Base-by-base conservation (phyloP, 495 filamentous ascomycete genomes). In the Baudoinia panamericana region DNA sequence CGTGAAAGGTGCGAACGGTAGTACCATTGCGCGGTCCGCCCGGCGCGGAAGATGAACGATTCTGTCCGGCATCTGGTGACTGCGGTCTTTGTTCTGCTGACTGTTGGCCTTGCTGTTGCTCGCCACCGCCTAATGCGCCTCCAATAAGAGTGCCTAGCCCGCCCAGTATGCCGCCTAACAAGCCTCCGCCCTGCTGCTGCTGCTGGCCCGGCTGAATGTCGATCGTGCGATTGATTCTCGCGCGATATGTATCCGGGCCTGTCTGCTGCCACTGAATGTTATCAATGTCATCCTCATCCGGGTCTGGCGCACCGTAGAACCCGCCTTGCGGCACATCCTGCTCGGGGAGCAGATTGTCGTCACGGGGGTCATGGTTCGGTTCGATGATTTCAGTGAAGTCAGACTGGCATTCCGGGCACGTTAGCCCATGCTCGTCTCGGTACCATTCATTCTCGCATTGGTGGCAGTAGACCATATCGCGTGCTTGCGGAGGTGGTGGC, bases 381-480 rank as follows among this genome's bases (percentile, higher is more conserved):
- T 63, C 63, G 12, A 69, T 62, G 43, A 94, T 88, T 62, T 97
- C 84, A 5, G 73, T 80, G 55, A 82, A 76, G 5, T 92, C 82
- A n/a, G 73, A 71, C 10, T 66, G 43, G 54, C 90, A 97, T 6
- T 60, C 53, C n/a, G 87, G 86, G 47, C 90, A 97, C 10, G 56
- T 58, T 36, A 93, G 59, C 24, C 69, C 72, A 46, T 68, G 63
- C 40, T 80, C 68, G 51, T 82, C 72, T 38, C 71, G 65, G 44
- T 73, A 78, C 84, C 83, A 95, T 51, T 93, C 80, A 31, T 78
- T 65, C 26, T 68, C 51, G 65, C 90, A 96, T 24, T 61, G 51
- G 58, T 95, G 84, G 57, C 90, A 97, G 53, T 69, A 82, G 32
- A 94, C 75, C 16, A 84, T 65, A 56, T 92, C 79, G 48, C 74